A percentile compares a stretch with the other conserved stretches of the same genome.
phyloP scores from a whole-genome alignment of 768 basidiomycete species.

The Grammothele lineata region DNA sequence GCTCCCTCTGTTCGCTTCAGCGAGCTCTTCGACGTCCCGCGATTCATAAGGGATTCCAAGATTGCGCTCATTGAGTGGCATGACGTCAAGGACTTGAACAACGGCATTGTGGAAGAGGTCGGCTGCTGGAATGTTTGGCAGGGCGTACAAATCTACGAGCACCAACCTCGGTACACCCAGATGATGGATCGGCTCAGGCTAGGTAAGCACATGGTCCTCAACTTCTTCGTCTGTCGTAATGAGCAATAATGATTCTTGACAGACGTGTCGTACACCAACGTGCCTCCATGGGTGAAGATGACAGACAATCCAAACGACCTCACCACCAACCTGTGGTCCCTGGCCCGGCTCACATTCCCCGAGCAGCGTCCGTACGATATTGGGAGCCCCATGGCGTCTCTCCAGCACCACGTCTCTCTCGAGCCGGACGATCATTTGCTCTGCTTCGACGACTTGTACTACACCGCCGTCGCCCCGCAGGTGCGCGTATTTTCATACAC shows the following conservation, averaged over 20 bases:
- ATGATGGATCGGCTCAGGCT: slow-evolving; percentile 20
- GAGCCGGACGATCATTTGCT: too few species aligned
- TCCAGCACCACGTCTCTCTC: too few species aligned
- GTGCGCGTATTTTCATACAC: too few species aligned
- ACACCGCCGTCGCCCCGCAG: too few species aligned
- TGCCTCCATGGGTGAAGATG: slow-evolving; percentile 25
- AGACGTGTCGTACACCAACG: slow-evolving; percentile 32
- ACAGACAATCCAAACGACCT: too few species aligned
- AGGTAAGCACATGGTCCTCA: slow-evolving; percentile 16
- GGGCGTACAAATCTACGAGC: slow-evolving; percentile 16
- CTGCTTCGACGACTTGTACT: too few species aligned
- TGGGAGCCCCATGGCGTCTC: too few species aligned
- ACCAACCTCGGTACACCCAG: slow-evolving; percentile 19
- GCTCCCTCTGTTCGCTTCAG: slow-evolving; percentile 28
- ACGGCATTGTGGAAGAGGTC: slow-evolving; percentile 24
- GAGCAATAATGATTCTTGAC: background rate
- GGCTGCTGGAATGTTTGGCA: slow-evolving; percentile 40
- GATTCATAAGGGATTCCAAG: slow-evolving; percentile 20
- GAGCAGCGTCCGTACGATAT: too few species aligned
- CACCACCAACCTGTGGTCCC: too few species aligned
- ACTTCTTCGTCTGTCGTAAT: background rate
- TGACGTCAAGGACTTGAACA: slow-evolving; percentile 30
- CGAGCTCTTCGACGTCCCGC: slow-evolving; percentile 37
- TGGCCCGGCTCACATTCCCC: too few species aligned
- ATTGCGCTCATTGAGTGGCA: slow-evolving; percentile 36